A percentile compares a stretch with the other conserved stretches of the same genome.
These are phyloP conservation scores for Parafenestella ontariensis DNA, from an alignment of 2,329 filamentous ascomycete genomes.

Conservation along the genomic window DNA sequence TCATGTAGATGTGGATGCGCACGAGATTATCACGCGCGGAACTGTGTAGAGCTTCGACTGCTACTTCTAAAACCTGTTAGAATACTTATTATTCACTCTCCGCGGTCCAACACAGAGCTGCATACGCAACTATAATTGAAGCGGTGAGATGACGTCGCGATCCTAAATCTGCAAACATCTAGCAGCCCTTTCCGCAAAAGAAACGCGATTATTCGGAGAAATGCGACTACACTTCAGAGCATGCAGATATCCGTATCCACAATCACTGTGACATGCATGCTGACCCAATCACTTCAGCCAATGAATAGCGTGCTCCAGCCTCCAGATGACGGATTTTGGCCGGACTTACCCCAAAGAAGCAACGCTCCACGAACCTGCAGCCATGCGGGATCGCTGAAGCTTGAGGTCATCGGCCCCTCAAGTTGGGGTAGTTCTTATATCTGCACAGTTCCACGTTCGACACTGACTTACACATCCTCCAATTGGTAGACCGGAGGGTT, in stretches of 20 bases:
- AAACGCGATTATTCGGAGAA: background rate
- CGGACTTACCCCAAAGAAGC: constrained; percentile 8
- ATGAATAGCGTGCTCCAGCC: constrained; percentile 21
- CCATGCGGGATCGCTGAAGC: constrained; percentile 7
- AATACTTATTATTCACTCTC: background rate
- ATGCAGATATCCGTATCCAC: background rate
- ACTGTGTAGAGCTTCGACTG: background rate
- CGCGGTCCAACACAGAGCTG: background rate
- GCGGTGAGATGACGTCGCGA: background rate
- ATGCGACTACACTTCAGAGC: background rate
- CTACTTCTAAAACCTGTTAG: background rate
- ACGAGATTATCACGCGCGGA: too few relatives aligned
- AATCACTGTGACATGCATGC: constrained; percentile 2
- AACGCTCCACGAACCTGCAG: constrained; percentile 4
- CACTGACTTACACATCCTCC: background rate
- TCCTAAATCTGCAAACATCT: background rate
- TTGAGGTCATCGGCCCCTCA: constrained; percentile 1
- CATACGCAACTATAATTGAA: background rate
- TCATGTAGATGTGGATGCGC: background rate
- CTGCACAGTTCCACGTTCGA: background rate
- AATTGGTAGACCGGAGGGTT: background rate
- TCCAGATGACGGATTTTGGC: constrained; percentile 13
- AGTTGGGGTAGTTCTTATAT: background rate
- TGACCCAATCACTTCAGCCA: constrained; percentile 12
- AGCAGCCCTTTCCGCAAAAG: background rate